Evolutionary conservation across 2,329 filamentous ascomycete species (phyloP), one percentile per base, ranked within the genome.

Genomic region (Pseudofabraea citricarpa): DNA sequence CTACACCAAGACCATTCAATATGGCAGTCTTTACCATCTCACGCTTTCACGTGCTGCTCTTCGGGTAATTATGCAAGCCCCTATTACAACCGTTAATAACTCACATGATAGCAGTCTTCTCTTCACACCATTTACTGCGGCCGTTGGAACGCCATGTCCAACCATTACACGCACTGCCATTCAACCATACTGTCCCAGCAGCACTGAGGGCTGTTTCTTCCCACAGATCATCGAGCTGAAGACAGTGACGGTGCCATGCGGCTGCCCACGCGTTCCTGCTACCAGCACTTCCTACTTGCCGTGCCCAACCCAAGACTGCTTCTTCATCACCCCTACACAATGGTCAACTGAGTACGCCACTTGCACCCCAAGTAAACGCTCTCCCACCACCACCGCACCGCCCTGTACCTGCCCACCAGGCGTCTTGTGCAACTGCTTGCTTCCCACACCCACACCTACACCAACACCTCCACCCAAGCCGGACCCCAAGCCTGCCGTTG

Each of bases 201-300:
- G 46, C 12, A 56, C 46, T 6, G 46, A 46, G 1, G n/a, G 32
- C 13, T 27, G 45, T 16, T 50, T 39, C 27, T 19, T 43, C 9
- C 45, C 46, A 2, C 45, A 47, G 6, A 60, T 58, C 31, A 48
- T 57, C 20, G 22, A 39, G 20, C 33, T 54, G 10, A 40, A 40
- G 6, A 43, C 43, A 2, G 44, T 61, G 26, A 39, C 36, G 16
- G 41, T 52, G 9, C 51, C 53, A 3, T 60, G 57, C 39, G 50
- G 46, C 9, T 61, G 58, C 42, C 55, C 58, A 3, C 46, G 43
- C 3, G 27, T 26, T 2, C 41, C 58, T 6, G 43, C 57, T 13
- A 58, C 53, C 3, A 37, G 36, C 4, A 58, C 50, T 5, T 23
- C 43, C 3, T 53, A 46, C 21, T 55, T 47, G 4, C 45, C 57